These are phyloP conservation scores for Paecilomyces niveus DNA, from an alignment of 2,329 filamentous ascomycete species.

Conservation along the genomic window DNA sequence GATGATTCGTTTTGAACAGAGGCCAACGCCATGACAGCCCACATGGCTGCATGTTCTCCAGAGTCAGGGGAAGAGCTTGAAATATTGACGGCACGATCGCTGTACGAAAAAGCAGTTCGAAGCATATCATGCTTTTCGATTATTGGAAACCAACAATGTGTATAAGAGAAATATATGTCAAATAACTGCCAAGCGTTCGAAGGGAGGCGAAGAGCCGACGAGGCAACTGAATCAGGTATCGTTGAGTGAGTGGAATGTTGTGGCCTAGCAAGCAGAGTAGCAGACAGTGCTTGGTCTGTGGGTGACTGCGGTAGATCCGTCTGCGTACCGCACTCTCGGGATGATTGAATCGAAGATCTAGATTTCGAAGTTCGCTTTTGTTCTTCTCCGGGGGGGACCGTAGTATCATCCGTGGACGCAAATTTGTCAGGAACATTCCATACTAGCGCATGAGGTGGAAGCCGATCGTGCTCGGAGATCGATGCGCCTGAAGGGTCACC, in stretches of 20 bases:
- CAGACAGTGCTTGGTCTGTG: neutral
- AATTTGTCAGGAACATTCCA: neutral
- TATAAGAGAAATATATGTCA: neutral
- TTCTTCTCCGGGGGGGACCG: neutral
- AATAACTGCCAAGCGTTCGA: neutral
- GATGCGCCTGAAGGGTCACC: neutral
- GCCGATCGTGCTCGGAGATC: neutral
- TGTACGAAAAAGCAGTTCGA: neutral
- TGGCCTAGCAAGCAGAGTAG: neutral
- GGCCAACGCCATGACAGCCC: neutral
- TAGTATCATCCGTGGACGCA: neutral
- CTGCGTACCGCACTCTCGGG: neutral
- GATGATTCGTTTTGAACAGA: neutral
- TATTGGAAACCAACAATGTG: neutral
- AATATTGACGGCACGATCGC: neutral
- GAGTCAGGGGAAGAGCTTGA: neutral
- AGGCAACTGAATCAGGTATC: neutral
- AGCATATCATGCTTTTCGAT: neutral
- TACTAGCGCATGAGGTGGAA: neutral
- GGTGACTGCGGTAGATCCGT: neutral
- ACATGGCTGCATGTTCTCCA: neutral
- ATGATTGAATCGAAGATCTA: neutral
- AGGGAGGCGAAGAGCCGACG: neutral
- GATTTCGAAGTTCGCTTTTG: neutral
- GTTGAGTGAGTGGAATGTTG: neutral